Evolutionary conservation across 2,329 filamentous ascomycete genomes (phyloP), one percentile per base, ranked within the genome.

Genomic region (Pseudogymnoascus sp.): DNA sequence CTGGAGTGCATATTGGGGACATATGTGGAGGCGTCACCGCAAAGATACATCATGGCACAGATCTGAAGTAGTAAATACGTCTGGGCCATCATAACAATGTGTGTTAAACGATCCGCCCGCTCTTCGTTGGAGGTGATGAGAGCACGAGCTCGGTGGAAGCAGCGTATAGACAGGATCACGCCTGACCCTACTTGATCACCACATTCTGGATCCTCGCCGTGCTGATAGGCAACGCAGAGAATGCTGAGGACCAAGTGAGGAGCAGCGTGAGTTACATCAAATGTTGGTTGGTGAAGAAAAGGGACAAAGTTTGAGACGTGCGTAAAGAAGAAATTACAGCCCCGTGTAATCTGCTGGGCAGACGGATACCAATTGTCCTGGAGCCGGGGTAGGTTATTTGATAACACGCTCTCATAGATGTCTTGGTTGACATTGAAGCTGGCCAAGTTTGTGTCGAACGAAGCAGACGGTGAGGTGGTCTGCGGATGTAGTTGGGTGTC

Each of bases 21-120:
- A 23, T 71, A 72, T 1, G 69, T 66, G 0, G 76, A 77, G 59
- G 73, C 67, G 1, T 70, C 64, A 0, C 75, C 75, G 64, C 75
- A 77, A 23, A 78, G 70, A 62, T 78, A 78, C 71, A 78, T 74
- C 71, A 78, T 78, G n/a, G 76, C 72, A 61, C 71, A 77, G 6
- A 78, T 73, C 60, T 79, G 71, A 1, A 79, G 72, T 5, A 79
- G 67, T 1, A 78, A 63, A 28, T 76, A 76, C 2, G 75, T 67
- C 63, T 79, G 77, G 0, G 78, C 70, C 12, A 75, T 64, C 4
- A 67, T 61, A 6, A 75, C 65, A 12, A 69, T 70, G 2, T 72
- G 59, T 8, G 62, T 37, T 14, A 63, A 34, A 40, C 65, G 64
- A 4, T 68, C 64, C 2, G 59, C 18, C 12, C 38, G 64, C 8